phyloP scores from a whole-genome alignment of 23 red algal species.

The Gracilaria domingensis region DNA sequence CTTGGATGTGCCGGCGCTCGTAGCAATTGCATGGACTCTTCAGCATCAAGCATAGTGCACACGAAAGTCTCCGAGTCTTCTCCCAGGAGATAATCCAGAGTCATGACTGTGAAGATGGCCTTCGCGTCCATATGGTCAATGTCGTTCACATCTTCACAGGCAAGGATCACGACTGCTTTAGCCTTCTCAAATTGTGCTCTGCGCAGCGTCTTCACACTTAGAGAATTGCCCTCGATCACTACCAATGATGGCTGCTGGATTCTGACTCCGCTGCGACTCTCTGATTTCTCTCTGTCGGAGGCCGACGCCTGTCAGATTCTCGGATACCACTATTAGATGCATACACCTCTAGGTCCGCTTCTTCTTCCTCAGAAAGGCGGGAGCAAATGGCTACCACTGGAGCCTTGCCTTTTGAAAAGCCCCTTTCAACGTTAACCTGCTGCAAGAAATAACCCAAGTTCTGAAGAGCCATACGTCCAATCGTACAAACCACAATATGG shows the following conservation, averaged over 20 bases:
- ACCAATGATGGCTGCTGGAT: constrained; percentile 40
- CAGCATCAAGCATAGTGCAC: constrained; percentile 80
- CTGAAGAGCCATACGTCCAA: constrained; percentile 63
- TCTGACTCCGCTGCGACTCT: neutral
- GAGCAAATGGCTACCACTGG: constrained; percentile 80
- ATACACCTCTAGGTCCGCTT: constrained; percentile 45
- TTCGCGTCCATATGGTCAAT: constrained; percentile 76
- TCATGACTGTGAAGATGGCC: constrained; percentile 88
- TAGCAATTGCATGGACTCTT: constrained; percentile 88
- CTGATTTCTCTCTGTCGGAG: neutral
- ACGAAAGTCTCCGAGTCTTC: constrained; percentile 78
- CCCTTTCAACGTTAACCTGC: constrained; percentile 59
- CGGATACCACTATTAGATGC: constrained; percentile 9
- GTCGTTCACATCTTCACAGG: constrained; percentile 73
- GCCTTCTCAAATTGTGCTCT: constrained; percentile 78
- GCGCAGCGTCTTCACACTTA: constrained; percentile 69
- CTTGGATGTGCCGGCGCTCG: constrained; percentile 70
- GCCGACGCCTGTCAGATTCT: constrained; percentile 5
- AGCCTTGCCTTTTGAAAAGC: constrained; percentile 36
- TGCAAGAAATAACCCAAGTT: constrained; percentile 73
- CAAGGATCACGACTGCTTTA: constrained; percentile 74
- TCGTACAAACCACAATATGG: constrained; percentile 80
- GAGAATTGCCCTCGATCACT: constrained; percentile 76
- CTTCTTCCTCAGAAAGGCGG: constrained; percentile 61
- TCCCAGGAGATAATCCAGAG: constrained; percentile 77